phyloP scores from a whole-genome alignment of 345 rosid genomes.

The Salix caprea region DNA sequence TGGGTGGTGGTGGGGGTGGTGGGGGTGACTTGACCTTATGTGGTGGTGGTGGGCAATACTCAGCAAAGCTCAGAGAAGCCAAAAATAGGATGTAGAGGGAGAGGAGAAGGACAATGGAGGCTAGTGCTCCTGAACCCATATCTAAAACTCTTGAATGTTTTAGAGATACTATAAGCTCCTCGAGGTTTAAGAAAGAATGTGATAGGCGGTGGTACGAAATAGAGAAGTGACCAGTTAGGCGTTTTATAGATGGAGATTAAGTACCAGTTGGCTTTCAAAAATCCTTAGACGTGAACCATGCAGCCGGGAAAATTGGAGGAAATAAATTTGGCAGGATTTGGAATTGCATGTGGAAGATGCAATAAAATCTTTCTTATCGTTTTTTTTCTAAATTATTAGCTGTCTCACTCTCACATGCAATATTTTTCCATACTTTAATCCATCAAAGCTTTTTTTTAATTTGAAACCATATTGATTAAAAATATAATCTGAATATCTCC shows the following conservation, averaged over 20 bases:
- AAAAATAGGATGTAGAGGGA: constrained; percentile 26
- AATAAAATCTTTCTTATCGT: too few species aligned
- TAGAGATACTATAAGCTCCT: not conserved
- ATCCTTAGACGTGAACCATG: not conserved
- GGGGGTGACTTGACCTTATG: too few species aligned
- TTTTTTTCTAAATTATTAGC: too few species aligned
- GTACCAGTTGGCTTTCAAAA: not conserved
- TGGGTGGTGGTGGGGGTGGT: too few species aligned
- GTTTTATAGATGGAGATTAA: not conserved
- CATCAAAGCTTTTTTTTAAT: too few species aligned
- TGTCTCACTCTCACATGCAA: too few species aligned
- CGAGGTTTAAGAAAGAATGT: not conserved
- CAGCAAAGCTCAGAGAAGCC: not conserved
- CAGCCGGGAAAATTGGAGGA: not conserved
- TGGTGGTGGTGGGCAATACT: not conserved
- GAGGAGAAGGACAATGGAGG: constrained; percentile 18
- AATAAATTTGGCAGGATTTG: not conserved
- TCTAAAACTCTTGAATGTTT: not conserved
- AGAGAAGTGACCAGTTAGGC: not conserved
- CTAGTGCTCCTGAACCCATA: constrained; percentile 26
- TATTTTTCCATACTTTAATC: too few species aligned
- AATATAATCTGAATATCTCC: too few species aligned
- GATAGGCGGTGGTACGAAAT: not conserved
- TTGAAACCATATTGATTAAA: too few species aligned
- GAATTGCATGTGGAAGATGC: too few species aligned